Conservation (phyloP, 1,284 basidiomycete genomes). For the Sporisorium reilianum region DNA sequence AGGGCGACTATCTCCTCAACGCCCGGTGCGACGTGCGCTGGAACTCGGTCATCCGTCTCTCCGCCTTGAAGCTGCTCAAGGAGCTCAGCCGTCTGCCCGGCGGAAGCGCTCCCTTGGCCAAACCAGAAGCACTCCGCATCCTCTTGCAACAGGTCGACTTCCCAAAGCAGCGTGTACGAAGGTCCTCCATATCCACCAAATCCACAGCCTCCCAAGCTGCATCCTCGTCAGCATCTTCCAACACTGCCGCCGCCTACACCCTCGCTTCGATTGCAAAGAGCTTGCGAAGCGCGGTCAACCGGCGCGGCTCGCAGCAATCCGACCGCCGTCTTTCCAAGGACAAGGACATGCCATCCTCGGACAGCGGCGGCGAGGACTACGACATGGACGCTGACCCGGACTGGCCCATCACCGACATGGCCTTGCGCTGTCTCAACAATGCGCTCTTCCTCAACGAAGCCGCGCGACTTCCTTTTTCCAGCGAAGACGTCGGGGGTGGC, state of each 20-base stretch:
- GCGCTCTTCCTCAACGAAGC: conserved; percentile 57
- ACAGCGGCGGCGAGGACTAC: conserved; percentile 26
- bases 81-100: conserved; percentile 57
- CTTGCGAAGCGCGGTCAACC: conserved; percentile 31
- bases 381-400: conserved; percentile 30
- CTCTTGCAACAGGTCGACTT: conserved; percentile 52
- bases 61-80: conserved; percentile 52
- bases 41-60: conserved; percentile 32
- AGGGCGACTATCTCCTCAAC: conserved; percentile 41
- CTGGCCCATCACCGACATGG: conserved; percentile 55
- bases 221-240: conserved; percentile 6
- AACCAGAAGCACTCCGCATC: conserved; percentile 30
- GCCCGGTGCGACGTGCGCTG: conserved; percentile 23
- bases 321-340: conserved; percentile 22
- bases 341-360: conserved; percentile 21
- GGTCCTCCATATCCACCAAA: conserved; percentile 3
- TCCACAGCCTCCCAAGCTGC: not conserved
- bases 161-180: conserved; percentile 33
- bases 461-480: conserved; percentile 39
- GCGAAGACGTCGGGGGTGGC: conserved; percentile 48
- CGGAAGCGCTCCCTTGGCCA: conserved; percentile 45
- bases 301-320: conserved; percentile 20
- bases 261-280: conserved; percentile 31
- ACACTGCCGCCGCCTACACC: conserved; percentile 14
- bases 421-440: conserved; percentile 63